These are phyloP conservation scores for Didymella pinodella DNA, from an alignment of 2,329 filamentous ascomycete species.

Conservation along the genomic window DNA sequence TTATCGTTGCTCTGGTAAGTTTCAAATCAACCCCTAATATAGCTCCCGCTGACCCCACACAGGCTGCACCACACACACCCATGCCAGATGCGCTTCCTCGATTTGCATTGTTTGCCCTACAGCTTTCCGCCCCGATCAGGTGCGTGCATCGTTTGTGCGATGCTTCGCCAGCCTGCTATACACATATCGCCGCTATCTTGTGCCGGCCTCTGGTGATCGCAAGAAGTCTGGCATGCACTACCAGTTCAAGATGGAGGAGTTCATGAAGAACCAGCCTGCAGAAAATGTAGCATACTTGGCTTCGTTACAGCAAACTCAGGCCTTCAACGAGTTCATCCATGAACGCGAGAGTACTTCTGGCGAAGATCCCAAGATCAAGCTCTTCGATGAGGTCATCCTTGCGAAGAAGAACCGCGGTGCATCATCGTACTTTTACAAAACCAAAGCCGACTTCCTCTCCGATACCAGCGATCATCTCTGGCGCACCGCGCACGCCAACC, in stretches of 20 bases:
- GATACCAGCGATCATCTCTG: conserved; percentile 82
- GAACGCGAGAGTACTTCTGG: conserved; percentile 73
- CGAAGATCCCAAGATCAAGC: conserved; percentile 70
- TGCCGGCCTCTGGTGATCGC: conserved; percentile 66
- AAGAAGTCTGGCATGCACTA: conserved; percentile 70
- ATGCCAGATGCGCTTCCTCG: conserved; percentile 66
- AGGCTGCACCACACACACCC: conserved; percentile 65
- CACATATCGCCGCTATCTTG: conserved; percentile 71
- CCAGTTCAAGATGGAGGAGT: conserved; percentile 72
- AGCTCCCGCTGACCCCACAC: conserved; percentile 31
- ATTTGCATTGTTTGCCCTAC: conserved; percentile 72
- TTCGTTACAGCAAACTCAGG: conserved; percentile 71
- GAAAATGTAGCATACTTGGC: conserved; percentile 71
- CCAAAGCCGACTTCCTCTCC: conserved; percentile 67
- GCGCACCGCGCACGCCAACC: conserved; percentile 69
- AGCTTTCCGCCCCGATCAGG: conserved; percentile 71
- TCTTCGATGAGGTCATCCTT: conserved; percentile 85
- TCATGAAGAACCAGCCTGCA: conserved; percentile 68
- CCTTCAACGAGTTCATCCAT: conserved; percentile 85
- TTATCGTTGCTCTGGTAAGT: conserved; percentile 71
- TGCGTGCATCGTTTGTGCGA: conserved; percentile 72
- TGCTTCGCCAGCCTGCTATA: conserved; percentile 74
- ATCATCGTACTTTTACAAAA: conserved; percentile 69
- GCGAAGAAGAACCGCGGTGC: conserved; percentile 77
- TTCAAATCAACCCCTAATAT: conserved; percentile 11